These are phyloP conservation scores for Neltuma alba DNA, from an alignment of 306 rosid species.

Conservation along the genomic window DNA sequence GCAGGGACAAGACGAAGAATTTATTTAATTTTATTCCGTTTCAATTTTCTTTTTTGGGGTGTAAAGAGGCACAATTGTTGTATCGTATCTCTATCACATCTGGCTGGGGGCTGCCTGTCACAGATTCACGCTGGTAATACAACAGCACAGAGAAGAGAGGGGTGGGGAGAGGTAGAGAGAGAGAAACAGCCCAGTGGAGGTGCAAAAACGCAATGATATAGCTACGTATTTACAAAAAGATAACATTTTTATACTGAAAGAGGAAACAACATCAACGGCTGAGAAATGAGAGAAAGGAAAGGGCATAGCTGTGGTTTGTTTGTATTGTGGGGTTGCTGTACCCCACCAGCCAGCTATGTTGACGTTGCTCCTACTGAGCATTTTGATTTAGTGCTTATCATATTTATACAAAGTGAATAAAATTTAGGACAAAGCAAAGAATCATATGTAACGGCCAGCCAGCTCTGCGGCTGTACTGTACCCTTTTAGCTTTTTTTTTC, in stretches of 20 bases:
- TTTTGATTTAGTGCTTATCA: conserved; percentile 23
- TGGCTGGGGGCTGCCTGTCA: conserved; percentile 64
- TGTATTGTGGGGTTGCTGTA: conserved; percentile 66
- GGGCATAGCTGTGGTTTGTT: conserved; percentile 56
- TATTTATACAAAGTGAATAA: conserved; percentile 26
- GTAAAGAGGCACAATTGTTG: conserved; percentile 83
- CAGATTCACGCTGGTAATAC: conserved; percentile 39
- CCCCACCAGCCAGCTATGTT: conserved; percentile 95
- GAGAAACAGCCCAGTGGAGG: conserved; percentile 4
- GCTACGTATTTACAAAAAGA: conserved; percentile 24
- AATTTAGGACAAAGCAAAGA: conserved; percentile 38
- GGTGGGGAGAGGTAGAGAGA: background rate
- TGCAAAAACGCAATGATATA: conserved; percentile 28
- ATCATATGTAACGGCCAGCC: conserved; percentile 31
- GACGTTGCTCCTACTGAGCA: conserved; percentile 72
- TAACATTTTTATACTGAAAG: conserved; percentile 4
- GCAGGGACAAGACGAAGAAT: background rate
- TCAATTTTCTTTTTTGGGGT: conserved; percentile 45
- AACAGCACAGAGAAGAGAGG: background rate
- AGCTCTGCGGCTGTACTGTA: conserved; percentile 35
- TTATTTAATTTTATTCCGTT: background rate
- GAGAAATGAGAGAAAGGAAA: conserved; percentile 33
- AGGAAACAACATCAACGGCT: conserved; percentile 9
- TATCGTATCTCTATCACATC: conserved; percentile 82
- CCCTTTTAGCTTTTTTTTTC: conserved; percentile 35